Percentiles rank a stretch among this genome's conserved stretches.
Conservation (phyloP, 225 moss, liverwort and hornwort species). For the Polytrichum commune region DNA sequence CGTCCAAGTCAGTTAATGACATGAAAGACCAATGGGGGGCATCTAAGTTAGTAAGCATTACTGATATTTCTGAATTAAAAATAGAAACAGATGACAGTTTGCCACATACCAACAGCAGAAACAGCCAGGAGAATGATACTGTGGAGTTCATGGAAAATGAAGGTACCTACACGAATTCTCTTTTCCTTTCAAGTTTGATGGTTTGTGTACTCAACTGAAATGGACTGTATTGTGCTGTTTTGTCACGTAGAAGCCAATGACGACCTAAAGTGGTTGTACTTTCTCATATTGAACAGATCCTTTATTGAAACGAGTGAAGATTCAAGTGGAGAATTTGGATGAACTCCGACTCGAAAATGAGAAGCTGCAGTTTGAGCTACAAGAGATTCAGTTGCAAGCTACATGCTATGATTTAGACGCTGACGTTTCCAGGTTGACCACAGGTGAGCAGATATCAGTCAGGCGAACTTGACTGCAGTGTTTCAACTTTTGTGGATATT, state of each 20-base stretch:
- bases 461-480: slow-evolving; percentile 16
- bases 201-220: slow-evolving; percentile 2
- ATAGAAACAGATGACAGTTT: not conserved
- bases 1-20: not conserved
- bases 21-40: not conserved
- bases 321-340: slow-evolving; percentile 3
- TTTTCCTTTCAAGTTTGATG: slow-evolving; percentile 10
- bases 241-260: too few relatives aligned
- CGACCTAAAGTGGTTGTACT: not conserved
- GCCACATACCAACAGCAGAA: not conserved
- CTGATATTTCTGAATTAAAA: not conserved
- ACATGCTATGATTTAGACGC: slow-evolving; percentile 7
- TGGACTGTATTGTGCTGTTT: not conserved
- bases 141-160: slow-evolving; percentile 12
- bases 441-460: slow-evolving; percentile 1
- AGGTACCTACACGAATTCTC: slow-evolving; percentile 22
- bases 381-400: slow-evolving; percentile 8
- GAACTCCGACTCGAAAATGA: slow-evolving; percentile 16
- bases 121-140: not conserved
- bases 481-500: not conserved
- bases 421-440: slow-evolving; percentile 9
- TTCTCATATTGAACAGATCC: slow-evolving; percentile 7
- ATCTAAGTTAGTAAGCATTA: not conserved
- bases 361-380: slow-evolving; percentile 13
- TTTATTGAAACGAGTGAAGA: slow-evolving; percentile 7